Conservation (phyloP, 805 yeast species). For the Teunomyces kruisii region DNA sequence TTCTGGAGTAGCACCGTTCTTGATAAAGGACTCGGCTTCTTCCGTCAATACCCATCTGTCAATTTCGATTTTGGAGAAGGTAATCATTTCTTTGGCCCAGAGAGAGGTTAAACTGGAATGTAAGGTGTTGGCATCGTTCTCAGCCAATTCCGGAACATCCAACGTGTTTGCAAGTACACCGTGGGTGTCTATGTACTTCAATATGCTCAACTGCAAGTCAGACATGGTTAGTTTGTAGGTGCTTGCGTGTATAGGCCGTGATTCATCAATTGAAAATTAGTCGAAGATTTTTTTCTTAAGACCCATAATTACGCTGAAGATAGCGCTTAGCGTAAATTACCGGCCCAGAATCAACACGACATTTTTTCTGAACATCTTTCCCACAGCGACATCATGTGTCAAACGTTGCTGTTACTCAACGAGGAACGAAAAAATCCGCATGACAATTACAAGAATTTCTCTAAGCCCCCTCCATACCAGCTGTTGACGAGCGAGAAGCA, state of each 20-base stretch:
- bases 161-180: conserved; percentile 65
- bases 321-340: not conserved
- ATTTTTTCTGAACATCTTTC: not conserved
- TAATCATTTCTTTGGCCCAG: conserved; percentile 78
- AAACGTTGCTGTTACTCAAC: too few species aligned
- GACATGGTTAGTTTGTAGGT: conserved; percentile 46
- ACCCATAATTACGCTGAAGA: not conserved
- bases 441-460: too few species aligned
- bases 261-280: conserved; percentile 2
- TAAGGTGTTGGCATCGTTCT: conserved; percentile 58
- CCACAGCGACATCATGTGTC: not conserved
- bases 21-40: conserved; percentile 80
- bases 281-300: conserved; percentile 3
- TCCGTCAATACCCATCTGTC: conserved; percentile 73
- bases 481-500: too few species aligned
- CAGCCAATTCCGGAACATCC: conserved; percentile 57
- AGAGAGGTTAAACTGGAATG: conserved; percentile 87
- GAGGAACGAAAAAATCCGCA: too few species aligned
- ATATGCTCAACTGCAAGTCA: conserved; percentile 60
- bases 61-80: conserved; percentile 67
- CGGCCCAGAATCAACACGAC: not conserved
- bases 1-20: conserved; percentile 83
- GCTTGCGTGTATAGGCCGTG: not conserved
- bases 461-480: too few species aligned
- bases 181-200: conserved; percentile 62